Evolutionary conservation across 129 eudicot genomes (phyloP).

Genomic region (Kitagawia praeruptora): DNA sequence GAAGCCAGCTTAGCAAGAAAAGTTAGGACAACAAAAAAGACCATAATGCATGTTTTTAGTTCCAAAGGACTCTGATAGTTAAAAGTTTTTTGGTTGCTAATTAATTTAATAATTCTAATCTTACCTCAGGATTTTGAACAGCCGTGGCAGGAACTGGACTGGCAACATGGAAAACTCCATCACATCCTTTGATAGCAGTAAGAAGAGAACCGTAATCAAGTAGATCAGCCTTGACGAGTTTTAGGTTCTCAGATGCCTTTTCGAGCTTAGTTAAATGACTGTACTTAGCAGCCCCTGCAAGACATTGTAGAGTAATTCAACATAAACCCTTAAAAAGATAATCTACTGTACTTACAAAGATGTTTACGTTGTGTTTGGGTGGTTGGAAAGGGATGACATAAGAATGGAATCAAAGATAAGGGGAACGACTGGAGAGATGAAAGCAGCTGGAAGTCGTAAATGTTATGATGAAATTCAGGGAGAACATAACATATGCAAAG

Average conservation of each 20-base stretch:
- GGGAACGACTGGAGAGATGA: too few relatives aligned
- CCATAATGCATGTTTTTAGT: background rate
- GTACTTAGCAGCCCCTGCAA: conserved; percentile 47
- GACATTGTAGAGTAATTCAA: background rate
- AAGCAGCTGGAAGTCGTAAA: background rate
- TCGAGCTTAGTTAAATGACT: conserved; percentile 57
- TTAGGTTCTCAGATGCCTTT: conserved; percentile 58
- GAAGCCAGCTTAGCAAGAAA: background rate
- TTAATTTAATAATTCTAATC: background rate
- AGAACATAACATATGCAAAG: background rate
- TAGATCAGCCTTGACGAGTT: conserved; percentile 65
- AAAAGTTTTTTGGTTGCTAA: background rate
- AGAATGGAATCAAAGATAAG: too few relatives aligned
- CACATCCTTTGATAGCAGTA: conserved; percentile 58
- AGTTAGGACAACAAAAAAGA: background rate
- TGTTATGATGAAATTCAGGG: too few relatives aligned
- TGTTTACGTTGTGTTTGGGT: background rate
- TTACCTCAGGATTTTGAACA: conserved; percentile 73
- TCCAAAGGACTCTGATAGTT: background rate
- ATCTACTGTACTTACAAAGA: background rate
- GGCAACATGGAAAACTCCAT: conserved; percentile 81
- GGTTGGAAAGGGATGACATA: background rate
- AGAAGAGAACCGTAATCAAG: conserved; percentile 54
- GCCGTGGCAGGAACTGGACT: conserved; percentile 66
- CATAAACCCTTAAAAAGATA: background rate